Evolutionary conservation across 805 yeast species (phyloP), one percentile per base, ranked within the genome.

Genomic region (Candida peoriensis): DNA sequence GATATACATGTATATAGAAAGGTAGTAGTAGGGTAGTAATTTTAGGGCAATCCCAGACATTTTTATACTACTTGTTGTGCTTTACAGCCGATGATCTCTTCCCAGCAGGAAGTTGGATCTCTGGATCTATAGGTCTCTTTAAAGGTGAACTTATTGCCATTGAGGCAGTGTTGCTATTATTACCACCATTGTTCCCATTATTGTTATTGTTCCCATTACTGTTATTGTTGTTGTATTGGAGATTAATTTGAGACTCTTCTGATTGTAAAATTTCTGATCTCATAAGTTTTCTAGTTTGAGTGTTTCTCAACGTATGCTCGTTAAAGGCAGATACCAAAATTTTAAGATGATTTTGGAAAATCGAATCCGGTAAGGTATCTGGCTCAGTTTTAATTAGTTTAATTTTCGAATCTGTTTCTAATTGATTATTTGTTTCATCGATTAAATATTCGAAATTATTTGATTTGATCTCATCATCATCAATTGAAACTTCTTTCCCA

Each of bases 401-500:
- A 5, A 24, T 25, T 23, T 11, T 13, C n/a, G n/a, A n/a, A n/a
- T n/a, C n/a, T 8, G 24, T 33, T 9, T 22, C 30, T 17, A 20
- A 15, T 7, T 17, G 28, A 14, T 23, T 30, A 10, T 22, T 24
- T 9, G 11, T 13, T 8, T 28, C 34, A 11, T 38, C 36, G 3
- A 44, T 24, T 17, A 24, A n/a, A 27, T 43, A 48, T 19, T 30
- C 25, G 15, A n/a, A 32, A 17, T 34, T 33, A 8, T 31, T 36
- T 16, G 34, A 21, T 8, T 24, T 24, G 4, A 37, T 13, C 3
- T 39, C 38, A 4, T 18, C 19, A 13, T 45, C 48, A 20, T 46
- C 51, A 17, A 30, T 22, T 4, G 23, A 10, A 4, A 23, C 16
- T 22, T 44, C 45, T 22, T 48, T 55, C 2, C 81, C 81, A 5